Evolutionary conservation across 1,139 yeast genomes (phyloP).

Genomic region (Yamadazyma pseudoaaseri): DNA sequence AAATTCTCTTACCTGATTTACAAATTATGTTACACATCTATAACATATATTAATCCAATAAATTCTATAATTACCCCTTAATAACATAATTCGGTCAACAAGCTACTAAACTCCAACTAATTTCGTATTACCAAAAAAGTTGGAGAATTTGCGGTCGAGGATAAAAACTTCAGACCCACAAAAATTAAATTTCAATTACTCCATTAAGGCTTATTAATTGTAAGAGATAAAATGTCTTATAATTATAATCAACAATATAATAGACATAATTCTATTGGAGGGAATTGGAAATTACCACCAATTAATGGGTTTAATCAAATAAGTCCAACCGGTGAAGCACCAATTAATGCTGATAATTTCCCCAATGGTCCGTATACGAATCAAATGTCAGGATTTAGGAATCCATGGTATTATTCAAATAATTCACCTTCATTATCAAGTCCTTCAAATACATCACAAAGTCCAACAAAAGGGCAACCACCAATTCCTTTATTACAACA

Average conservation of each 20-base stretch:
- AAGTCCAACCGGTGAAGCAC: conserved; percentile 8
- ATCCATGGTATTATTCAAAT: conserved; percentile 44
- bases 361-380: background rate
- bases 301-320: conserved; percentile 12
- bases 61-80: too few species aligned
- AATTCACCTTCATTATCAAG: conserved; percentile 22
- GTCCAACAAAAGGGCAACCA: conserved; percentile 28
- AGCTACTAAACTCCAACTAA: too few species aligned
- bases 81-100: too few species aligned
- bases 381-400: conserved; percentile 32
- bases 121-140: too few species aligned
- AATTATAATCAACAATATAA: conserved; percentile 21
- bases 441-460: conserved; percentile 12
- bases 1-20: too few species aligned
- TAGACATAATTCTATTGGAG: conserved; percentile 43
- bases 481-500: conserved; percentile 22
- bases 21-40: too few species aligned
- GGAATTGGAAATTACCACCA: conserved; percentile 31
- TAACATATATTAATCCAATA: too few species aligned
- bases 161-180: background rate
- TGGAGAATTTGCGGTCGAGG: conserved; percentile 1
- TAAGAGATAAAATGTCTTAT: conserved; percentile 14
- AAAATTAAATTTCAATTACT: background rate
- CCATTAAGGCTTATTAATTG: background rate
- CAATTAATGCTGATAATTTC: conserved; percentile 7